Evolutionary conservation across 495 filamentous ascomycete species (phyloP).

Genomic region (Trichoderma reesei): DNA sequence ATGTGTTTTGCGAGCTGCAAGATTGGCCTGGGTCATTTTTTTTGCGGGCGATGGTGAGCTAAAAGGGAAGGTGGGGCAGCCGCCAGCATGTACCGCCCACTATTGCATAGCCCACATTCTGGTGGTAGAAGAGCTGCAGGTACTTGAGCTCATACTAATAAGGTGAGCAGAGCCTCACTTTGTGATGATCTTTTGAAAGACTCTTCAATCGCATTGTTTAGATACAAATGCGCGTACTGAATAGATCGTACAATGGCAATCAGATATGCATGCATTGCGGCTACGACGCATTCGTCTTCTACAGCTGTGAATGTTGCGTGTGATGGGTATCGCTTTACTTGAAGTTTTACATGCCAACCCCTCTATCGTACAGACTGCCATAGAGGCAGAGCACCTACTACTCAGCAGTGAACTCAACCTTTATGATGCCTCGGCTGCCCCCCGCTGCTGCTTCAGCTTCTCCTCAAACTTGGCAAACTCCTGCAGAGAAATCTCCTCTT

Average conservation of each 20-base stretch:
- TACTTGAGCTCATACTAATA: background rate
- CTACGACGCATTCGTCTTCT: background rate
- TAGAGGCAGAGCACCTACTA: background rate
- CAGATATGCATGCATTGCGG: too few species aligned
- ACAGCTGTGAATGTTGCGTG: background rate
- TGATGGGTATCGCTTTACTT: background rate
- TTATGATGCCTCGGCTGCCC: conserved; percentile 32
- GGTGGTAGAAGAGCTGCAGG: background rate
- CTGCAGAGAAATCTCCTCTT: conserved; percentile 79
- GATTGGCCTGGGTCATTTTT: background rate
- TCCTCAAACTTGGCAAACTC: conserved; percentile 97
- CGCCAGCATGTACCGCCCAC: background rate
- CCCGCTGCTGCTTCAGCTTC: conserved; percentile 67
- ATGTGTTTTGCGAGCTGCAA: background rate
- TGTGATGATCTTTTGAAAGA: too few species aligned
- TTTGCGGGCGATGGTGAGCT: background rate
- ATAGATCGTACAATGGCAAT: too few species aligned
- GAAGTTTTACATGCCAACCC: background rate
- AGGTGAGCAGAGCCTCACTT: too few species aligned
- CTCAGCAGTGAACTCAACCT: background rate
- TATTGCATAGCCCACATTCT: too few species aligned
- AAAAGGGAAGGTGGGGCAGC: conserved; percentile 5
- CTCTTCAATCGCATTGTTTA: too few species aligned
- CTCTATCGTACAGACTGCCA: conserved; percentile 3
- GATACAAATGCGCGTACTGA: too few species aligned